Evolutionary conservation across 73 alveolate genomes (phyloP).

Genomic region (Blepharisma stoltei): DNA sequence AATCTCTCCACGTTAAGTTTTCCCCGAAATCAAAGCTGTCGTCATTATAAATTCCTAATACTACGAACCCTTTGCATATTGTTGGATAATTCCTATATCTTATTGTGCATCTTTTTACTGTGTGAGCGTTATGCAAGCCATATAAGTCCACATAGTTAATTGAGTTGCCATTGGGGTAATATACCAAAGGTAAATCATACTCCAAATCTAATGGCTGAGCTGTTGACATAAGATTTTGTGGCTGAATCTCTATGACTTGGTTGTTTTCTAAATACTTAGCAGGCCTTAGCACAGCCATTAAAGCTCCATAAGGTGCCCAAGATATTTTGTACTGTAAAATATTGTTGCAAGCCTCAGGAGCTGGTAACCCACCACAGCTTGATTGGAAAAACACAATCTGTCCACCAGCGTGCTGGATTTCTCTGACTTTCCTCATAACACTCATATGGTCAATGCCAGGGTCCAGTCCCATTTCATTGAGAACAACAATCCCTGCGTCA

Average conservation of each 20-base stretch:
- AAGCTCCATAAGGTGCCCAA: slow-evolving; percentile 75
- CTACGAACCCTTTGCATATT: not conserved
- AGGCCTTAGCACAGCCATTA: slow-evolving; percentile 47
- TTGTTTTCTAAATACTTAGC: slow-evolving; percentile 55
- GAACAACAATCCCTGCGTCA: slow-evolving; percentile 55
- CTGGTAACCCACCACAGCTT: slow-evolving; percentile 77
- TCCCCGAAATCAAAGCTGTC: not conserved
- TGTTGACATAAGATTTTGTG: slow-evolving; percentile 32
- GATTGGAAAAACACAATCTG: slow-evolving; percentile 53
- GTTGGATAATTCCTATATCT: not conserved
- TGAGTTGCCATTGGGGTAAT: slow-evolving; percentile 21
- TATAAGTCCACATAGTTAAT: not conserved
- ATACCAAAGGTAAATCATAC: not conserved
- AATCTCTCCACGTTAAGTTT: not conserved
- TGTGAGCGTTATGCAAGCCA: slow-evolving; percentile 2
- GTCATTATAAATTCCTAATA: slow-evolving; percentile 22
- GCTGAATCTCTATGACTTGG: slow-evolving; percentile 32
- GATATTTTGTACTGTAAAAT: slow-evolving; percentile 60
- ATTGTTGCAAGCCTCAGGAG: slow-evolving; percentile 63
- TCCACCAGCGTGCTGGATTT: slow-evolving; percentile 45
- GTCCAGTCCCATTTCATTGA: slow-evolving; percentile 63
- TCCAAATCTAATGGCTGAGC: not conserved
- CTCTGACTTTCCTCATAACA: slow-evolving; percentile 52
- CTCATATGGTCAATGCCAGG: slow-evolving; percentile 77
- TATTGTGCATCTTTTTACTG: not conserved